phyloP scores from a whole-genome alignment of 2,329 filamentous ascomycete genomes.

The Cladosporium cucumerinum region DNA sequence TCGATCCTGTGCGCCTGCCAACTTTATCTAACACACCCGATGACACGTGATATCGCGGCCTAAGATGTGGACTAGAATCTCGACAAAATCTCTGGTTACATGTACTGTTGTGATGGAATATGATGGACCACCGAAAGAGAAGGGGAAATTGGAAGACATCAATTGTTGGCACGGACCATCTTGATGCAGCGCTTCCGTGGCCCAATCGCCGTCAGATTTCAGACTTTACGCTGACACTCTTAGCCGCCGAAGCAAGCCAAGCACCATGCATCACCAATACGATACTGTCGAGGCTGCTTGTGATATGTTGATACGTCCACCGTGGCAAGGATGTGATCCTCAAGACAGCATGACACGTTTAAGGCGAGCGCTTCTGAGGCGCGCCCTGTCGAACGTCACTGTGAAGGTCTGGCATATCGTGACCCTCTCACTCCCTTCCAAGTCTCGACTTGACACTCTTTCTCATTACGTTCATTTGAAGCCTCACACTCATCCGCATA shows the following conservation, averaged over 20 bases:
- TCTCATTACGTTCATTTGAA: background rate
- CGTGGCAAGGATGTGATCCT: background rate
- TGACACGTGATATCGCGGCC: background rate
- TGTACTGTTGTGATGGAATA: background rate
- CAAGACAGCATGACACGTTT: background rate
- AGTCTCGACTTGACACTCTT: background rate
- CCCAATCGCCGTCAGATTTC: background rate
- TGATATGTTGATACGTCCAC: background rate
- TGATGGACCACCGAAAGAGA: background rate
- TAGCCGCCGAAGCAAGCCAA: constrained; percentile 15
- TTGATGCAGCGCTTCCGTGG: background rate
- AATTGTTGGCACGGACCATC: constrained; percentile 5
- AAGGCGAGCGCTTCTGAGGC: constrained; percentile 5
- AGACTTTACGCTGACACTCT: constrained; percentile 6
- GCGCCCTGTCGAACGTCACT: background rate
- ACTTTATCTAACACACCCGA: too few relatives aligned
- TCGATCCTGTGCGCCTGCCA: background rate
- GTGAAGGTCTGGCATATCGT: background rate
- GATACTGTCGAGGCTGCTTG: background rate
- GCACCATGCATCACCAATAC: background rate
- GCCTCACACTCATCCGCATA: background rate
- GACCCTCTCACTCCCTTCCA: background rate
- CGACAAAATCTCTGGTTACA: background rate
- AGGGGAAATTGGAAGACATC: background rate
- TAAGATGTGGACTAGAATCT: background rate